These are phyloP conservation scores for Phytophthora uliginosa DNA, from an alignment of 352 stramenopile genomes.

Conservation along the genomic window DNA sequence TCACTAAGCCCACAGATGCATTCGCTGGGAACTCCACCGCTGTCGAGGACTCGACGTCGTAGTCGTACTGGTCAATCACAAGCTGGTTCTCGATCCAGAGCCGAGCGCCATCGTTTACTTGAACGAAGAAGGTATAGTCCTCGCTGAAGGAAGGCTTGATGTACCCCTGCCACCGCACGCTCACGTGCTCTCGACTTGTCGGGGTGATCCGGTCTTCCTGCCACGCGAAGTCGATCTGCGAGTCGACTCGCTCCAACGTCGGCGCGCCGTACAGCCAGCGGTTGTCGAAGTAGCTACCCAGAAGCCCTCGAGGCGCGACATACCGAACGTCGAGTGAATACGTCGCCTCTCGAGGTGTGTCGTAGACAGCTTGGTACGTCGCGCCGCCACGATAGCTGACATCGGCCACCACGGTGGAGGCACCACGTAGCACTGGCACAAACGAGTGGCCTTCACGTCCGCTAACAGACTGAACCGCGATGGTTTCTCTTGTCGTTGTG, in stretches of 20 bases:
- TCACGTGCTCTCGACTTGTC: constrained; percentile 95
- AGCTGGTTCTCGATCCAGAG: constrained; percentile 82
- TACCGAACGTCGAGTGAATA: constrained; percentile 92
- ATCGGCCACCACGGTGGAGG: constrained; percentile 64
- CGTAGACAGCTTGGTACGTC: constrained; percentile 92
- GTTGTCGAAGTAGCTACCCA: constrained; percentile 97
- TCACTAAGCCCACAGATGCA: constrained; percentile 61
- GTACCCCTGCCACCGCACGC: constrained; percentile 94
- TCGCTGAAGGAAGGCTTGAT: constrained; percentile 93
- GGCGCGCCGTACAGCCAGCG: constrained; percentile 93
- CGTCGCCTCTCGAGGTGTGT: constrained; percentile 81
- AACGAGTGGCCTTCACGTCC: constrained; percentile 76
- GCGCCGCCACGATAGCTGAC: constrained; percentile 71
- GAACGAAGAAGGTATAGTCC: constrained; percentile 88
- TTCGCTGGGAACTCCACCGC: constrained; percentile 49
- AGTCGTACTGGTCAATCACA: constrained; percentile 67
- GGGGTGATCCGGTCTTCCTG: constrained; percentile 86
- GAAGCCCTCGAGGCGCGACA: constrained; percentile 82
- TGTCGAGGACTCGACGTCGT: constrained; percentile 43
- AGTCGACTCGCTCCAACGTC: constrained; percentile 89
- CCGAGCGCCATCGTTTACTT: constrained; percentile 91
- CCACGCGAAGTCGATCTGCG: constrained; percentile 94
- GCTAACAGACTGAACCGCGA: constrained; percentile 49
- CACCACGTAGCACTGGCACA: constrained; percentile 66
- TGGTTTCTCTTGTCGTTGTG: constrained; percentile 45